Evolutionary conservation across 78 protist species (phyloP).

Genomic region (Thecamonas trahens): DNA sequence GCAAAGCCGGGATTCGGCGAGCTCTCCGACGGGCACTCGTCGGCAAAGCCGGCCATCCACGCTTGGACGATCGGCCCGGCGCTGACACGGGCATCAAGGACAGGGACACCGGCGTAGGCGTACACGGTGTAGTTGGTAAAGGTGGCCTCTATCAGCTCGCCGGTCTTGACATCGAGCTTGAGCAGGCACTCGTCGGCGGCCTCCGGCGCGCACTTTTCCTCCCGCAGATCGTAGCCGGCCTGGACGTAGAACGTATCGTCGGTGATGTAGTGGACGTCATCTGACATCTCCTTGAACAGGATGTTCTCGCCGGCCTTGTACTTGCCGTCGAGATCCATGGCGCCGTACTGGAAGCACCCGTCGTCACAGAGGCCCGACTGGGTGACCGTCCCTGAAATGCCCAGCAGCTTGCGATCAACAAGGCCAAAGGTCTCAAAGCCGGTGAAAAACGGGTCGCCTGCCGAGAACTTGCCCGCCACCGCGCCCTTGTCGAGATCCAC

Average conservation of each 20-base stretch:
- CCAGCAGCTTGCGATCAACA: too few species aligned
- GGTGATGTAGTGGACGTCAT: neutral
- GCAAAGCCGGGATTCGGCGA: neutral
- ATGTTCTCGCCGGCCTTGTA: neutral
- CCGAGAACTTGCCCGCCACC: too few species aligned
- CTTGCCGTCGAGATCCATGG: too few species aligned
- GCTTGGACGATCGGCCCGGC: too few species aligned
- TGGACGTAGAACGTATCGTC: neutral
- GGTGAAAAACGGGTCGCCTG: too few species aligned
- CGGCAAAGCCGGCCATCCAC: neutral
- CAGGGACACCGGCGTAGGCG: neutral
- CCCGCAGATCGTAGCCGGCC: neutral
- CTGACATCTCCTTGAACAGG: neutral
- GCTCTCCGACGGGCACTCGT: neutral
- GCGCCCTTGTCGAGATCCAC: too few species aligned
- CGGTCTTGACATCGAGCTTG: neutral
- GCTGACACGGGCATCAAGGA: too few species aligned
- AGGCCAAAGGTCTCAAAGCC: too few species aligned
- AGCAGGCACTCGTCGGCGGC: constrained; percentile 3
- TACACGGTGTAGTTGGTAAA: neutral
- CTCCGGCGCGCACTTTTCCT: neutral
- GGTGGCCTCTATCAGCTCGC: neutral
- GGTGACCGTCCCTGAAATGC: too few species aligned
- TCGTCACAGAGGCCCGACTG: too few species aligned
- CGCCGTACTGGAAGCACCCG: too few species aligned